Evolutionary conservation across 176 grass and related monocot genomes (phyloP).

Genomic region (Chloris gayana): DNA sequence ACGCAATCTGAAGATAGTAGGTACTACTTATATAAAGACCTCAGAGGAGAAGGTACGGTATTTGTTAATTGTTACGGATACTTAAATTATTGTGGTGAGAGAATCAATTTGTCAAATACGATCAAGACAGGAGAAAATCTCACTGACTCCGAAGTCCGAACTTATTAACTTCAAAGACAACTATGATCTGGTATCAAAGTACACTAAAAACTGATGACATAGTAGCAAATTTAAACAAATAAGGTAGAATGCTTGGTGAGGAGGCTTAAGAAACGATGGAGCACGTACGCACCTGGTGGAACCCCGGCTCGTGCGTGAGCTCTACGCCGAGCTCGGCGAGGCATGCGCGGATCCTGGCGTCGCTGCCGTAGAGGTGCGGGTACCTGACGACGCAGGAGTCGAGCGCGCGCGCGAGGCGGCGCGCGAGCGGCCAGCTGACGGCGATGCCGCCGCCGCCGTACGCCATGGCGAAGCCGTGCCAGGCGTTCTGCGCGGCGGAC

Average conservation of each 20-base stretch:
- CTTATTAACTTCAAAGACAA: no score
- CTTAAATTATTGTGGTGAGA: no score
- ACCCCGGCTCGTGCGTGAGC: slow-evolving; percentile 83
- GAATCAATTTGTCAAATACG: neutral
- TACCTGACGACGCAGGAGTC: slow-evolving; percentile 91
- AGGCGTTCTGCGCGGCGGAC: slow-evolving; percentile 68
- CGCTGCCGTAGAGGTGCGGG: slow-evolving; percentile 86
- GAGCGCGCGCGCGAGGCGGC: slow-evolving; percentile 56
- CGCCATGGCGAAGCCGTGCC: slow-evolving; percentile 82
- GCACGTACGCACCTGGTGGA: slow-evolving; percentile 74
- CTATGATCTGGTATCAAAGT: neutral
- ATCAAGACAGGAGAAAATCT: no score
- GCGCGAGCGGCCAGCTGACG: slow-evolving; percentile 80
- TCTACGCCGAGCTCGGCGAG: slow-evolving; percentile 84
- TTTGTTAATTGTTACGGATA: no score
- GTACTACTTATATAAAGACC: no score
- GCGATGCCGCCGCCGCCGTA: slow-evolving; percentile 83
- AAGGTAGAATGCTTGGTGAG: neutral
- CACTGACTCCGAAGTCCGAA: no score
- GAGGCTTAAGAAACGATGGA: neutral
- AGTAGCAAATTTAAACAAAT: no score
- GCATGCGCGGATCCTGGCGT: slow-evolving; percentile 80
- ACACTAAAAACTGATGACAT: no score
- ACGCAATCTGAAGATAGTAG: no score
- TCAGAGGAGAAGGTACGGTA: no score